phyloP scores from a whole-genome alignment of 306 rosid species.

The Acacia confusa region DNA sequence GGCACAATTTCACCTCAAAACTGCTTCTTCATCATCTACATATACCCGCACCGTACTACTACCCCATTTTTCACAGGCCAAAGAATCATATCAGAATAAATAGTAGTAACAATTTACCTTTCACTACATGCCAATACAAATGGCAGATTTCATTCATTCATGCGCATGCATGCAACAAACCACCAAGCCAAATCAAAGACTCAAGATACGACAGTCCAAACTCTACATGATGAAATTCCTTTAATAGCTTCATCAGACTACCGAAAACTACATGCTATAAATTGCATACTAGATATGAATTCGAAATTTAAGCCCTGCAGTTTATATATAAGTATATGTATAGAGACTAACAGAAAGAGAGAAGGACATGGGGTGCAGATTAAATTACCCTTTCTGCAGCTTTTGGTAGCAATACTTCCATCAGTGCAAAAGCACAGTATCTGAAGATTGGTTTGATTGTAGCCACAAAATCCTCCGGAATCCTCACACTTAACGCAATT shows the following conservation, averaged over 20 bases:
- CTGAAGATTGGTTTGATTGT: background rate
- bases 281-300: background rate
- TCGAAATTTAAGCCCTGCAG: background rate
- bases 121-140: background rate
- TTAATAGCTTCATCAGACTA: background rate
- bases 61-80: background rate
- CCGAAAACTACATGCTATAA: background rate
- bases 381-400: constrained; percentile 40
- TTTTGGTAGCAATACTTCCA: constrained; percentile 24
- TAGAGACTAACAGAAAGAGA: background rate
- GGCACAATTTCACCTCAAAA: too few species aligned
- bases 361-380: background rate
- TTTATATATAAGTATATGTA: background rate
- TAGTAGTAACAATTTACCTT: background rate
- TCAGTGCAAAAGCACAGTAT: constrained; percentile 34
- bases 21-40: background rate
- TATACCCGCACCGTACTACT: background rate
- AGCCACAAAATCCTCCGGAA: constrained; percentile 36
- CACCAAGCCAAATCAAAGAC: background rate
- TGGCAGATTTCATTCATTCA: background rate
- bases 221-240: background rate
- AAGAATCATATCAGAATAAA: background rate
- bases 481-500: constrained; percentile 37
- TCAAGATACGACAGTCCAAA: background rate
- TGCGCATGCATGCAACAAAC: background rate